Conservation (phyloP, 176 grass and related monocot genomes). For the Ananas comosus region DNA sequence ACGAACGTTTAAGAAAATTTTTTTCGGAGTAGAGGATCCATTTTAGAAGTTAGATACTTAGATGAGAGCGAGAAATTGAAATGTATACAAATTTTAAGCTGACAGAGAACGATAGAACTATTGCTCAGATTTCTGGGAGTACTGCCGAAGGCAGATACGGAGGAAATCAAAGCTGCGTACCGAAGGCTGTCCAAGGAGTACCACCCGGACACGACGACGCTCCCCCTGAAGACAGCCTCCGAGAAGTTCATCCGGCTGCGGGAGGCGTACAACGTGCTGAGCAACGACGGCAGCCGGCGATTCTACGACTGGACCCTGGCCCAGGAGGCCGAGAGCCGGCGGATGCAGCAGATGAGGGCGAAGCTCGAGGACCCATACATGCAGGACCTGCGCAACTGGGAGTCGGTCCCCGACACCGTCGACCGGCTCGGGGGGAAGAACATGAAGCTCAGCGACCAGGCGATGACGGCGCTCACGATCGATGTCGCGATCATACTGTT, state of each 20-base stretch:
- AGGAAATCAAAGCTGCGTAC: constrained; percentile 90
- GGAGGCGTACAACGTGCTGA: constrained; percentile 79
- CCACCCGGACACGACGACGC: constrained; percentile 84
- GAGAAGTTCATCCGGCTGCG: constrained; percentile 79
- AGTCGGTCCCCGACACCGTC: constrained; percentile 64
- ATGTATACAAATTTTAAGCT: no score
- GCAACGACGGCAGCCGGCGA: constrained; percentile 54
- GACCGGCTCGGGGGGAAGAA: constrained; percentile 86
- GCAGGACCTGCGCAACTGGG: constrained; percentile 49
- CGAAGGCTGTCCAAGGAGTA: constrained; percentile 90
- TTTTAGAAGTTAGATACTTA: no score
- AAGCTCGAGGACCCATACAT: constrained; percentile 70
- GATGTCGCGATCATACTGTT: constrained; percentile 64
- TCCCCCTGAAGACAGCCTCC: constrained; percentile 66
- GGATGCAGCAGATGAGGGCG: constrained; percentile 62
- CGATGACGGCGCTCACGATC: constrained; percentile 65
- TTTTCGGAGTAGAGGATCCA: no score
- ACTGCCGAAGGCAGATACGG: constrained; percentile 46
- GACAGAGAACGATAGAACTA: no score
- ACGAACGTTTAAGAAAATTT: no score
- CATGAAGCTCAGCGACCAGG: constrained; percentile 83
- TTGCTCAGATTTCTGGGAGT: constrained; percentile 58
- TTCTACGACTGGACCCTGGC: constrained; percentile 97
- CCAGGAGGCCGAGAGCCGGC: constrained; percentile 79
- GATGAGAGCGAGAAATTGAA: no score